phyloP scores from a whole-genome alignment of 2,329 filamentous ascomycete species.

The Cladobotryum protrusum region DNA sequence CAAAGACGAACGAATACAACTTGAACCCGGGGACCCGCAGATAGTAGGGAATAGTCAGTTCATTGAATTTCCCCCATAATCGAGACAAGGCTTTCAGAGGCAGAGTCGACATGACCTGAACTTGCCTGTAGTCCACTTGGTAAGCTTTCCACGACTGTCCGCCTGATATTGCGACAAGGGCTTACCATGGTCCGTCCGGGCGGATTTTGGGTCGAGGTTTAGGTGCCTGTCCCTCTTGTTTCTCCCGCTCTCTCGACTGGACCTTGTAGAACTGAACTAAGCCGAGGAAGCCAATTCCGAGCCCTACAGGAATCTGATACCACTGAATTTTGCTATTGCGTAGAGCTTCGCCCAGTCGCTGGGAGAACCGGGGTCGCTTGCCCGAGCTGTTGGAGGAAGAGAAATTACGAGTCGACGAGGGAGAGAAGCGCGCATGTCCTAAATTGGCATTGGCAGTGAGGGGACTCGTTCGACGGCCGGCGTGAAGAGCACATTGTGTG shows the following conservation, averaged over 20 bases:
- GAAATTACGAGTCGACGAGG: conserved; percentile 24
- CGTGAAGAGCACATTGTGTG: conserved; percentile 24
- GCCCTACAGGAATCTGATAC: conserved; percentile 82
- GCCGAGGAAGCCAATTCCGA: conserved; percentile 80
- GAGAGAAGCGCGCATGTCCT: conserved; percentile 14
- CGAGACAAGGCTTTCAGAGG: conserved; percentile 86
- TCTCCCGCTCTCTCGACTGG: conserved; percentile 49
- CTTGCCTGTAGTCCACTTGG: conserved; percentile 49
- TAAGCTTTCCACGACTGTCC: not conserved
- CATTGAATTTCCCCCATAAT: conserved; percentile 87
- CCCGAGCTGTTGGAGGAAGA: conserved; percentile 30
- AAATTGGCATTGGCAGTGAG: conserved; percentile 12
- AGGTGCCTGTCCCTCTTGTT: conserved; percentile 38
- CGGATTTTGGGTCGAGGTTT: conserved; percentile 58
- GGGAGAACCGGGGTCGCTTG: conserved; percentile 44
- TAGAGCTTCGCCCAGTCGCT: conserved; percentile 44
- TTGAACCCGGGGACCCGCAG: conserved; percentile 85
- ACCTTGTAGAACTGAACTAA: conserved; percentile 79
- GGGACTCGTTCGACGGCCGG: conserved; percentile 11
- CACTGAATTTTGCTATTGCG: conserved; percentile 62
- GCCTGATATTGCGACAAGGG: not conserved
- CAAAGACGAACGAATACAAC: conserved; percentile 84
- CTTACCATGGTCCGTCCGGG: conserved; percentile 77
- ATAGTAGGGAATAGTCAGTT: conserved; percentile 80
- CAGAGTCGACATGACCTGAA: conserved; percentile 88